Evolutionary conservation across 495 filamentous ascomycete species (phyloP).

Genomic region (Chlorociboria aeruginascens): DNA sequence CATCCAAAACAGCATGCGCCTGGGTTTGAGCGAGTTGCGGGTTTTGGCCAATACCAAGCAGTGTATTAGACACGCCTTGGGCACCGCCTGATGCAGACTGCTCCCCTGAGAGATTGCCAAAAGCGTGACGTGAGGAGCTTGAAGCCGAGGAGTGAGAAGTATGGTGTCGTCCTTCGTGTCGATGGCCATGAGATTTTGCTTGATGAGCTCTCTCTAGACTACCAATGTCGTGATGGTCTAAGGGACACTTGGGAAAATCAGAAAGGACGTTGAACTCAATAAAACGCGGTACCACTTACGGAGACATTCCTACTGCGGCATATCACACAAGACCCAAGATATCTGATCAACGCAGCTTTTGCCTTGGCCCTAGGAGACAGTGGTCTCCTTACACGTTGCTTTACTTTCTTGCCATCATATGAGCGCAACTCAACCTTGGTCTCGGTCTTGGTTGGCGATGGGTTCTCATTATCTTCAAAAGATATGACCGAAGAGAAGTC

Average conservation of each 20-base stretch:
- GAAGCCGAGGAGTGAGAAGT: constrained; percentile 1
- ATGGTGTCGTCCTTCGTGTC: background rate
- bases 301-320: constrained; percentile 9
- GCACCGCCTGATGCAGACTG: background rate
- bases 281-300: constrained; percentile 2
- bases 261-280: background rate
- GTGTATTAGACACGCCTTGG: background rate
- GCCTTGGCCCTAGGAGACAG: constrained; percentile 6
- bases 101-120: background rate
- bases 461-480: constrained; percentile 11
- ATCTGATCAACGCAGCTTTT: constrained; percentile 15
- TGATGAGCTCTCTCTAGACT: constrained; percentile 1
- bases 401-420: constrained; percentile 13
- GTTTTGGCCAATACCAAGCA: constrained; percentile 2
- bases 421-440: constrained; percentile 3
- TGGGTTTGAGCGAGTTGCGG: background rate
- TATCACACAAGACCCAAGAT: constrained; percentile 7
- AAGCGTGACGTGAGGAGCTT: constrained; percentile 1
- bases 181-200: background rate
- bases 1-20: background rate
- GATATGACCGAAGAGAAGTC: constrained; percentile 15
- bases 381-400: constrained; percentile 1
- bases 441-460: constrained; percentile 4
- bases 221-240: constrained; percentile 18
- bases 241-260: constrained; percentile 10